These are phyloP conservation scores for Pneumocystis wakefieldiae DNA, from an alignment of 1,139 yeast genomes.

Conservation along the genomic window DNA sequence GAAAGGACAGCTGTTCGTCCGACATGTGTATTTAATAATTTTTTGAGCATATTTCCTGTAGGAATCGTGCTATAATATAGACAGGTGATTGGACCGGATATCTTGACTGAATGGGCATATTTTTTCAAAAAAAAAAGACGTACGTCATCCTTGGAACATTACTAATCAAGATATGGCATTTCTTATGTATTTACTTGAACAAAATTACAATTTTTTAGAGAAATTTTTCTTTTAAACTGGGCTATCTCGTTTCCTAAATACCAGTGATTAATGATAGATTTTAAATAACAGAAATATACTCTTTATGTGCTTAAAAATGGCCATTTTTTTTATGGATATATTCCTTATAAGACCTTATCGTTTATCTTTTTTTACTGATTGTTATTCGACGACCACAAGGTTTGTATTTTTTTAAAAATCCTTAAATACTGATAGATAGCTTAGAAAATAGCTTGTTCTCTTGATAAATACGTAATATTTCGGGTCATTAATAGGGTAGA, in stretches of 20 bases:
- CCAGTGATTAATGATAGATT: too few relatives aligned
- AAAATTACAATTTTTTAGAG: background rate
- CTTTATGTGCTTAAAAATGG: too few relatives aligned
- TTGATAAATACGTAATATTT: background rate
- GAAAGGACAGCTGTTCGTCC: background rate
- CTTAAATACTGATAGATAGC: background rate
- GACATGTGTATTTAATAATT: background rate
- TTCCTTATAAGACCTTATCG: too few relatives aligned
- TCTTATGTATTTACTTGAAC: background rate
- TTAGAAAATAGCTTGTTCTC: background rate
- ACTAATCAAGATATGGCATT: background rate
- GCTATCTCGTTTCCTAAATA: too few relatives aligned
- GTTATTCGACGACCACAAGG: too few relatives aligned
- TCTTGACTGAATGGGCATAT: background rate
- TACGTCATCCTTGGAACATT: background rate
- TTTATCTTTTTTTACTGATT: too few relatives aligned
- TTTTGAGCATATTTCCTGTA: background rate
- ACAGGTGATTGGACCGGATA: background rate
- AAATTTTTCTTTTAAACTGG: background rate
- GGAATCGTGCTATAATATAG: background rate
- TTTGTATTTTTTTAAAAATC: too few relatives aligned
- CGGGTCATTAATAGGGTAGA: background rate
- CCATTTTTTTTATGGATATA: too few relatives aligned
- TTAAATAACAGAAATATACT: too few relatives aligned
- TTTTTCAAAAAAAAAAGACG: background rate